Base-by-base conservation (phyloP, 2,329 filamentous ascomycete species). In the Byssothecium circinans region DNA sequence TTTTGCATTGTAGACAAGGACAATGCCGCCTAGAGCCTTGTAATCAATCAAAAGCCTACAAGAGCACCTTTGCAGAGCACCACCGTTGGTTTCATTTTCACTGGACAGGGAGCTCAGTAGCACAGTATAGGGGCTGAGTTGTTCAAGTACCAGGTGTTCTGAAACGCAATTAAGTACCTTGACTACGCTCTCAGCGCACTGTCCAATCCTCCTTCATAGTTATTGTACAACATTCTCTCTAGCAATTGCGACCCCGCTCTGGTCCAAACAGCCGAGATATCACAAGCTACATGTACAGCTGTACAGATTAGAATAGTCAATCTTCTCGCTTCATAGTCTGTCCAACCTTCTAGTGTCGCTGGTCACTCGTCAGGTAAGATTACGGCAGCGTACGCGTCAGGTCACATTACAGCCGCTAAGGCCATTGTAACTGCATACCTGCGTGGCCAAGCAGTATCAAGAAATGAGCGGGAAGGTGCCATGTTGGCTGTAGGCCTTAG, bases 361-460 rank as follows among this genome's bases (percentile, higher is more conserved):
- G 63, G 63, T 0, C 63, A 66, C 42, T 62, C 60, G 5, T 61
- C 57, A 5, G 63, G 63, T 11, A 60, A 66, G 25, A 62, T 64
- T 6, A 60, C 57, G 3, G 60, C 60, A 11, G 53, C 61, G 12
- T 60, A 54, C 42, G 51, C 56, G 2, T 51, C 57, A 4, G 61
- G 60, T 8, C 38, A 11, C 8, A 11, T 65, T 1, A 53, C 56
- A 3, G 45, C 47, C 10, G 46, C 43, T 4, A 54, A 60, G 25
- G 58, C 62, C 4, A 59, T 66, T 11, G 19, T 25, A 1, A 20
- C 40, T n/a, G 61, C 61, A 1, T 65, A 56, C 38, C 58, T 33
- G 22, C 52, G 62, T 8, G 60, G 60, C 2, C 30, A 53, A 1
- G 33, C 46, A 1, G 48, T 55, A 3, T 10, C 38, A 1, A 14